phyloP scores from a whole-genome alignment of 495 filamentous ascomycete species.

The Entonaema liquescens region DNA sequence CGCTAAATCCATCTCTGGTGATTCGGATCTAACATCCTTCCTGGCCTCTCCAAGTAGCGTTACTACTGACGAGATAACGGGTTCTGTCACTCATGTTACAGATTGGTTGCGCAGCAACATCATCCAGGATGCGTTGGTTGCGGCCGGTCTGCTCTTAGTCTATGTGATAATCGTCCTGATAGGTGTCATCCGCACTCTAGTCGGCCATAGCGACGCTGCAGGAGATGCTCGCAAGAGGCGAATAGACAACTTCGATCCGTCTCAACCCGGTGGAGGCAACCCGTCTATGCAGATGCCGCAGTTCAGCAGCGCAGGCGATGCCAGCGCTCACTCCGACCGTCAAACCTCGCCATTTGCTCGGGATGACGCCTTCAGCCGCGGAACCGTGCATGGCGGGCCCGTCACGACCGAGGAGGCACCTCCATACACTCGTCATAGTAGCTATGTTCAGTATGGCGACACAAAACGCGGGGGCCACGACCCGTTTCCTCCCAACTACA shows the following conservation, averaged over 20 bases:
- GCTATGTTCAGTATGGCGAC: slow-evolving; percentile 39
- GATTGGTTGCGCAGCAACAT: slow-evolving; percentile 70
- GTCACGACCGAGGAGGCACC: slow-evolving; percentile 36
- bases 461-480: slow-evolving; percentile 25
- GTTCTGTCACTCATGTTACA: slow-evolving; percentile 72
- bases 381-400: slow-evolving; percentile 24
- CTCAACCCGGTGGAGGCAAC: not conserved
- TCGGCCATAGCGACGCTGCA: slow-evolving; percentile 61
- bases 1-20: slow-evolving; percentile 64
- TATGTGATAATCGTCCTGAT: slow-evolving; percentile 81
- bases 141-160: slow-evolving; percentile 70
- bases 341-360: slow-evolving; percentile 26
- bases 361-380: slow-evolving; percentile 28
- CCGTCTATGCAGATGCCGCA: slow-evolving; percentile 18
- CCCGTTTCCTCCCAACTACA: not conserved
- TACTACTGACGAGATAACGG: slow-evolving; percentile 81
- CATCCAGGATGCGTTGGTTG: slow-evolving; percentile 78
- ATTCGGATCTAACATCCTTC: slow-evolving; percentile 71
- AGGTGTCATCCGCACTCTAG: slow-evolving; percentile 71
- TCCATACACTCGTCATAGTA: slow-evolving; percentile 36
- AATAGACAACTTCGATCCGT: slow-evolving; percentile 23
- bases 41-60: slow-evolving; percentile 72
- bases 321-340: slow-evolving; percentile 36
- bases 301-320: slow-evolving; percentile 25
- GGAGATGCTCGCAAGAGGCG: slow-evolving; percentile 39